Conservation (phyloP, 1,284 basidiomycete species). For the Lentinula novae-zelandiae region DNA sequence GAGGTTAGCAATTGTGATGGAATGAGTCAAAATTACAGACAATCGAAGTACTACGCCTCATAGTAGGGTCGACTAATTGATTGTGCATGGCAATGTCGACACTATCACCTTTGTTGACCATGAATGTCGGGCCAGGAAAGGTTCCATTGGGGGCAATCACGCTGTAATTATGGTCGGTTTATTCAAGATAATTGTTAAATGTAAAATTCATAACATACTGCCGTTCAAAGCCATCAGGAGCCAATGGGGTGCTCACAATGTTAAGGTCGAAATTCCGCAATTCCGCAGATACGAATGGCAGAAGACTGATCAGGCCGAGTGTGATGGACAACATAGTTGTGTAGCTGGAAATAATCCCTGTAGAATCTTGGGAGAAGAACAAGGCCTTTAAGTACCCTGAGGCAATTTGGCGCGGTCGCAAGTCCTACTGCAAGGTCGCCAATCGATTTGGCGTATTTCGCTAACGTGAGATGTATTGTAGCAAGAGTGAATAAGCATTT, state of each 20-base stretch:
- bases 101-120: slow-evolving; percentile 10
- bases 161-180: not conserved
- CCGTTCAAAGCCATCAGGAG: slow-evolving; percentile 8
- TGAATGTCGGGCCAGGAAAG: not conserved
- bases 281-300: not conserved
- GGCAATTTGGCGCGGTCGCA: not conserved
- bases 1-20: not conserved
- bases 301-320: not conserved
- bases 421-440: not conserved
- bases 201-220: not conserved
- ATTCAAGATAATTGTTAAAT: not conserved
- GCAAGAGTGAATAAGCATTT: not conserved
- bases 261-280: not conserved
- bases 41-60: slow-evolving; percentile 14
- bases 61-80: slow-evolving; percentile 9
- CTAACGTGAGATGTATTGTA: not conserved
- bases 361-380: not conserved
- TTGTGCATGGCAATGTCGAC: slow-evolving; percentile 14
- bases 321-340: not conserved
- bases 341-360: not conserved
- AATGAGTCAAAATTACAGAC: not conserved
- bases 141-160: not conserved
- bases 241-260: not conserved
- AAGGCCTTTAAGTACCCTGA: slow-evolving; percentile 3
- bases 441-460: not conserved